Base-by-base conservation (phyloP, 371 early-diverging fungal genomes). In the Smittium culicis region DNA sequence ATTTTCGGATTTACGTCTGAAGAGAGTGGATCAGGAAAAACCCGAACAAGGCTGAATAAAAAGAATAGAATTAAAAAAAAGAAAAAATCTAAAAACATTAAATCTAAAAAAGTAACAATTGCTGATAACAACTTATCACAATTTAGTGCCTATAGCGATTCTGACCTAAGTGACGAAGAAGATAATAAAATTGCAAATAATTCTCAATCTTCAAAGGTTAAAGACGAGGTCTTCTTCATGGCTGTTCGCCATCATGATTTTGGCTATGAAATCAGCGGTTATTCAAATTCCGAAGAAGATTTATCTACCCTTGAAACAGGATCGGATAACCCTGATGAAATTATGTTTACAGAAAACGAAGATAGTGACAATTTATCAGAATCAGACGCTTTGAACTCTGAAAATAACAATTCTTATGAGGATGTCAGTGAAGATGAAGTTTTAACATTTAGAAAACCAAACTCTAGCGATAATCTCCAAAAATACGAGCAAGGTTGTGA, bases 401-500 rank as follows among this genome's bases (percentile, higher is more conserved):
- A 69, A 0, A 71, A 76, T 62, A 72, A 73, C 61, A 70, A 70
- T 58, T 66, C 68, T 1, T 72, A 75, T 54, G 65, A 67, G 54
- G 55, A 59, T 67, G 57, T 54, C 45, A 57, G 61, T 34, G 74
- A 66, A 25, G 35, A 29, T 14, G 28, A 32, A 65, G 76, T 76
- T 65, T 70, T 76, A 32, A 71, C 68, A 29, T 76, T 76, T 66
- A 74, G 76, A 8, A 35, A 56, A 61, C 67, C 75, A 1, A 66
- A 57, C 28, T 70, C 71, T 11, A 72, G 64, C 1, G 59, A 70
- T 31, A 71, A 75, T 59, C 69, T 66, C n/a, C 70, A 65, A n/a
- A 61, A 74, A 57, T 68, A 61, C 0, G 67, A 34, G 29, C 64
- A 66, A 17, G 54, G 31, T 16, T 66, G 33, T 16, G 45, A 68